phyloP scores from a whole-genome alignment of 768 basidiomycete species.

The Termitomyces sp. region DNA sequence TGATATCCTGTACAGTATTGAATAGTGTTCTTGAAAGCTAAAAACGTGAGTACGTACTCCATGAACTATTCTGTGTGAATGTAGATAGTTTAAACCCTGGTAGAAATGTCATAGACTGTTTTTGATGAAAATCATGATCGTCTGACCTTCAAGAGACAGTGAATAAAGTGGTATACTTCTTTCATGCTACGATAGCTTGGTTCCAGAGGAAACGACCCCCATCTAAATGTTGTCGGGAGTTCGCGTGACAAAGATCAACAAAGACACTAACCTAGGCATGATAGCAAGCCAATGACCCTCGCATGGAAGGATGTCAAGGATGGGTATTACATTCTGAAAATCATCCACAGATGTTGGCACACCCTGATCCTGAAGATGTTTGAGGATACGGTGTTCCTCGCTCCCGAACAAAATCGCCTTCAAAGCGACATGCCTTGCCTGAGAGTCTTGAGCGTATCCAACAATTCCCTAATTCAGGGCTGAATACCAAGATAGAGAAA shows the following conservation, averaged over 20 bases:
- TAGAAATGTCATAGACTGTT: background rate
- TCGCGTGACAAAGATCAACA: background rate
- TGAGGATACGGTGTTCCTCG: background rate
- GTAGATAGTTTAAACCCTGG: background rate
- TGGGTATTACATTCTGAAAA: background rate
- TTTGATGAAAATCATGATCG: background rate
- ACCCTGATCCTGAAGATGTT: background rate
- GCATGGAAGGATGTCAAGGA: too few species aligned
- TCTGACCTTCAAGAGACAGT: background rate
- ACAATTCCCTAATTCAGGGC: background rate
- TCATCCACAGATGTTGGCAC: background rate
- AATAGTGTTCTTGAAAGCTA: too few species aligned
- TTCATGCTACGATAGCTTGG: background rate
- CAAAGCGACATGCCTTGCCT: too few species aligned
- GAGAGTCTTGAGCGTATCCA: too few species aligned
- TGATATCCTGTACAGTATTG: background rate
- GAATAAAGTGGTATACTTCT: too few species aligned
- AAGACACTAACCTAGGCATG: background rate
- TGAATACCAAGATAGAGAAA: background rate
- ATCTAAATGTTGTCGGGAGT: background rate
- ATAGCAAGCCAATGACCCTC: background rate
- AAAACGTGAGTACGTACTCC: background rate
- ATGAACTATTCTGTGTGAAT: background rate
- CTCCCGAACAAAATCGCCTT: background rate
- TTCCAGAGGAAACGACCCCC: background rate